These are phyloP conservation scores for Fonsecaea pugnacius DNA, from an alignment of 2,329 filamentous ascomycete genomes.

Conservation along the genomic window DNA sequence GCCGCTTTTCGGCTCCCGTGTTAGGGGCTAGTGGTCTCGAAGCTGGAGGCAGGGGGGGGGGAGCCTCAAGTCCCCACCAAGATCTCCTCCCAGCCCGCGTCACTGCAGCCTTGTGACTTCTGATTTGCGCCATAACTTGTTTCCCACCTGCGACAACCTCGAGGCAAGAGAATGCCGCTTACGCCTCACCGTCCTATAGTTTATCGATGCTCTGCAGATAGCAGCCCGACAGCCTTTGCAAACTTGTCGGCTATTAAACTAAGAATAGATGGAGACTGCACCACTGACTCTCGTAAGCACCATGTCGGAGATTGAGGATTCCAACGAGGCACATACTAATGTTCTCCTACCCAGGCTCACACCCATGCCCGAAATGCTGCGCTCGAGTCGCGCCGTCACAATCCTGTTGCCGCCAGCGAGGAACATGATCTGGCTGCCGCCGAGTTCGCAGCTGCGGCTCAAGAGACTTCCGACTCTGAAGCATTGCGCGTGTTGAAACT, in stretches of 20 bases:
- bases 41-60: not conserved
- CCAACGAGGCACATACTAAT: slow-evolving; percentile 20
- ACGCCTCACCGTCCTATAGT: not conserved
- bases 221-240: not conserved
- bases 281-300: slow-evolving; percentile 66
- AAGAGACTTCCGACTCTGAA: slow-evolving; percentile 69
- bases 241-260: not conserved
- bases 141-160: not conserved
- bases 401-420: slow-evolving; percentile 80
- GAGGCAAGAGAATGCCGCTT: not conserved
- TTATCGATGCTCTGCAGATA: not conserved
- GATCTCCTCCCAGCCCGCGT: not conserved
- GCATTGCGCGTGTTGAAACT: slow-evolving; percentile 82
- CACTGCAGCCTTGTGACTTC: slow-evolving; percentile 15
- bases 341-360: slow-evolving; percentile 67
- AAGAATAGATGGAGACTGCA: slow-evolving; percentile 66
- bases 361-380: slow-evolving; percentile 86
- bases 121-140: not conserved
- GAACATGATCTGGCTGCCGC: slow-evolving; percentile 87
- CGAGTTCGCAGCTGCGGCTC: slow-evolving; percentile 84
- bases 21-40: not conserved
- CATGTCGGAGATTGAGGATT: slow-evolving; percentile 6
- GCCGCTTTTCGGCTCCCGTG: slow-evolving; percentile 1
- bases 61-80: slow-evolving; percentile 1
- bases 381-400: slow-evolving; percentile 66